These are phyloP conservation scores for Oropetium thomaeum DNA, from an alignment of 176 grass and related monocot species.

Conservation along the genomic window DNA sequence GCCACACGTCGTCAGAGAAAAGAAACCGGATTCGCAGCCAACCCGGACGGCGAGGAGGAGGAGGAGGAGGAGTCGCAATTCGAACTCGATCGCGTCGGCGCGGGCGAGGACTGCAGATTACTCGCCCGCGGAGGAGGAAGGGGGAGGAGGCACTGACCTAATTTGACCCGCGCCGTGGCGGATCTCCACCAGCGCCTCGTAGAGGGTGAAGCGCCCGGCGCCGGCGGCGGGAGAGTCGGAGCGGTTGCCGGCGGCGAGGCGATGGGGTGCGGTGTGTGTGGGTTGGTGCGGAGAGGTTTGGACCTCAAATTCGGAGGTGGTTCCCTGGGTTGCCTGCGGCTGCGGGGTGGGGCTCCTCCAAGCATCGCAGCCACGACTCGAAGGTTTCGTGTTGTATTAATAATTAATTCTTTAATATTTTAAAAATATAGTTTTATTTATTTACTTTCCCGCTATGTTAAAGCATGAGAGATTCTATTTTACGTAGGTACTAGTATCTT, in stretches of 20 bases:
- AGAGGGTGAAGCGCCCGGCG: not conserved
- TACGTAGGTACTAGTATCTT: too few species aligned
- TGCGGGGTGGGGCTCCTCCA: conserved; percentile 9
- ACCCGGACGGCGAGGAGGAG: too few species aligned
- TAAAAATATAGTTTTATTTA: too few species aligned
- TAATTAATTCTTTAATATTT: too few species aligned
- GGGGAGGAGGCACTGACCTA: not conserved
- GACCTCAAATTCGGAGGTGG: conserved; percentile 7
- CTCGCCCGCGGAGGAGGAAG: not conserved
- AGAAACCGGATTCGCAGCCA: not conserved
- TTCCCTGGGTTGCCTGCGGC: not conserved
- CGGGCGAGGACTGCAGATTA: not conserved
- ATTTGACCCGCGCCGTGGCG: not conserved
- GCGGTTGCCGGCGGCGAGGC: not conserved
- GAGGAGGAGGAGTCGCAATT: not conserved
- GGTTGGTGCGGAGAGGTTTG: not conserved
- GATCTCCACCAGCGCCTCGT: not conserved
- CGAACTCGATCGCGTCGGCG: not conserved
- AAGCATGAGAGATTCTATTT: too few species aligned
- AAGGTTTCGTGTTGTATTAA: not conserved
- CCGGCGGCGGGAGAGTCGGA: not conserved
- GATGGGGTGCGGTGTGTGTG: not conserved
- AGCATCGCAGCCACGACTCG: not conserved
- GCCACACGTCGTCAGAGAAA: not conserved
- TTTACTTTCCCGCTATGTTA: too few species aligned